Evolutionary conservation across 169 alveolate species (phyloP), one percentile per base, ranked within the genome.

Genomic region (Babesia caballi): DNA sequence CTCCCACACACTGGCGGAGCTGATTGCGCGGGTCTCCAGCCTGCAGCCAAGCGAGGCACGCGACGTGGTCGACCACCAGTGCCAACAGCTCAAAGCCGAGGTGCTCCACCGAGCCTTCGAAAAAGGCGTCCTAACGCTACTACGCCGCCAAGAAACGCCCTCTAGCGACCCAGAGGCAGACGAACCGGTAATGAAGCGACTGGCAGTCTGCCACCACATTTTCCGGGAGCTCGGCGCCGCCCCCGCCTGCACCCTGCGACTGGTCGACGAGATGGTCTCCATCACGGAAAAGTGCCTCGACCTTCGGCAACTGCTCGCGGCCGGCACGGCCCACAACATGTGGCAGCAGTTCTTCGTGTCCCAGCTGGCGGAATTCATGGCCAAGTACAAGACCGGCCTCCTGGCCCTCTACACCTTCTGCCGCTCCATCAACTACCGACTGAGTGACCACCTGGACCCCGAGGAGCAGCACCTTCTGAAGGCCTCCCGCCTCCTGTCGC

Each of bases 291-390:
- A 42, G n/a, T 58, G 73, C 44, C 53, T 78, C 36, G 56, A 78
- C 53, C 23, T 78, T 69, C 32, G 35, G 9, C 71, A 50, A 58
- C 28, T 78, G 21, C 4, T 59, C 15, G 36, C 14, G 40, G n/a
- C 75, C 23, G 50, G 50, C 3, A 33, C 30, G 7, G 14, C 23
- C 17, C 27, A 61, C 25, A 21, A 50, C 27, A 61, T 51, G 49
- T 78, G 86, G 86, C 75, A 78, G 35, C 69, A 57, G 15, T 21
- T 78, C 19, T 58, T 78, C 25, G 32, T 78, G 30, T 66, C 86
- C 38, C 86, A 78, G 28, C 33, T 68, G 27, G 51, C 82, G 17
- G 82, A 78, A 46, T 78, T 78, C 68, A 36, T 78, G 50, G 66
- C 65, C 11, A 58, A 59, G 70, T 78, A 78, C 59, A 46, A 27